Conservation (phyloP, 1,284 basidiomycete species). For the Rhodotorula sp. region DNA sequence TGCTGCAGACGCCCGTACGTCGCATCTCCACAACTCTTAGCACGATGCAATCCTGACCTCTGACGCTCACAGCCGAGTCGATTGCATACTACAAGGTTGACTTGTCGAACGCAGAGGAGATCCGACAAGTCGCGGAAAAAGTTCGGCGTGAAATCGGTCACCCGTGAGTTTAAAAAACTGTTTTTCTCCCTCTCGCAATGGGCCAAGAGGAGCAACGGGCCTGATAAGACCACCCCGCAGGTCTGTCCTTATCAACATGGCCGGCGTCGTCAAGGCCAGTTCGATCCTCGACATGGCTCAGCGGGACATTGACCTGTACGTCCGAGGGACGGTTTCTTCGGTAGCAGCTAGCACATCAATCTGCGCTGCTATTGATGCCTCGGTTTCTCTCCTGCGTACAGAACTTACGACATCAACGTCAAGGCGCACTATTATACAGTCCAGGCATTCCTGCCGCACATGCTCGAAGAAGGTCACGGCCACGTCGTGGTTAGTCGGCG, state of each 20-base stretch:
- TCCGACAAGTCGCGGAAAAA: slow-evolving; percentile 64
- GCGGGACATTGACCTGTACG: slow-evolving; percentile 76
- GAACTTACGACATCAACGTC: slow-evolving; percentile 86
- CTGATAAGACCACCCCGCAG: slow-evolving; percentile 51
- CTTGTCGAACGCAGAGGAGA: slow-evolving; percentile 79
- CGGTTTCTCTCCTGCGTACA: slow-evolving; percentile 52
- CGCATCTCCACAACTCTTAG: background rate
- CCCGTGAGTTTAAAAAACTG: slow-evolving; percentile 31
- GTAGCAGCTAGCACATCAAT: too few relatives aligned
- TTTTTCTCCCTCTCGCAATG: slow-evolving; percentile 16
- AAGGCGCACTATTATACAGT: slow-evolving; percentile 86
- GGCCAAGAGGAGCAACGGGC: background rate
- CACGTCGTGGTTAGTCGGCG: slow-evolving; percentile 68
- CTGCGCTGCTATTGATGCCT: background rate
- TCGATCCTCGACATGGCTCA: slow-evolving; percentile 72
- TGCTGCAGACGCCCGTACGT: slow-evolving; percentile 15
- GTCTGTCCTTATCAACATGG: slow-evolving; percentile 91
- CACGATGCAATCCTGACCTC: too few relatives aligned
- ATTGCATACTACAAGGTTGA: slow-evolving; percentile 77
- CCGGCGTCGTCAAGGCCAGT: slow-evolving; percentile 90
- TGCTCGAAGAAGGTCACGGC: slow-evolving; percentile 73
- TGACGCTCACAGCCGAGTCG: slow-evolving; percentile 60
- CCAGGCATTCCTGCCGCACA: slow-evolving; percentile 87
- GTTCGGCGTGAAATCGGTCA: slow-evolving; percentile 68
- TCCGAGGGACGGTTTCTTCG: slow-evolving; percentile 3